Conservation (phyloP, 345 rosid genomes). For the Citrus mangshanensis region DNA sequence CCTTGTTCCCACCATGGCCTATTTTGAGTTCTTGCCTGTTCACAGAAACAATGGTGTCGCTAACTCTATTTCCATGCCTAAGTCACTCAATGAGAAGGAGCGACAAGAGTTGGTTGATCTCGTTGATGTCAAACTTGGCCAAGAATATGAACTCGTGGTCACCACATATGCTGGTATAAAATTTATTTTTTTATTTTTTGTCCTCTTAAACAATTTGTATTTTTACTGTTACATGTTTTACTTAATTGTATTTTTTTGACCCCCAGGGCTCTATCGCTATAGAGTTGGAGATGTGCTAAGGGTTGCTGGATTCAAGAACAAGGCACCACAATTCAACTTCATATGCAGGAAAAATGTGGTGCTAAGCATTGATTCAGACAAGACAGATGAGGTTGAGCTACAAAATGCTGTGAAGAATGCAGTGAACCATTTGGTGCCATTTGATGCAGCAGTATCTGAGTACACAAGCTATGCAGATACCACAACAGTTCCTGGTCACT, state of each 20-base stretch:
- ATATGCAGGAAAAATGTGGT: constrained; percentile 93
- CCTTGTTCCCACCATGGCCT: constrained; percentile 88
- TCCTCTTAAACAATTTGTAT: background rate
- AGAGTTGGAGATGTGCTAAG: constrained; percentile 94
- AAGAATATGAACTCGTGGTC: constrained; percentile 95
- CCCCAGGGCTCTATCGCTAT: constrained; percentile 76
- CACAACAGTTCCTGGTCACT: constrained; percentile 73
- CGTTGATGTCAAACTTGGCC: constrained; percentile 88
- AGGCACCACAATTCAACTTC: constrained; percentile 89
- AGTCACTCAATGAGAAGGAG: constrained; percentile 75
- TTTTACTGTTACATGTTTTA: background rate
- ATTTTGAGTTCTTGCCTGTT: constrained; percentile 88
- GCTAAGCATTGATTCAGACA: constrained; percentile 87
- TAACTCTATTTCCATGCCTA: constrained; percentile 57
- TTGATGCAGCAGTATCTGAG: constrained; percentile 71
- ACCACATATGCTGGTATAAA: constrained; percentile 89
- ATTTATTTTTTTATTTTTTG: background rate
- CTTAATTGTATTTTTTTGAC: background rate
- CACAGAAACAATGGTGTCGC: constrained; percentile 63
- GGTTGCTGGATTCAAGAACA: constrained; percentile 95
- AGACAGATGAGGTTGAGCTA: constrained; percentile 97
- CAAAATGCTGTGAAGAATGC: constrained; percentile 89
- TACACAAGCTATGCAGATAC: constrained; percentile 93
- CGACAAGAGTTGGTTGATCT: constrained; percentile 85
- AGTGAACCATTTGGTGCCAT: constrained; percentile 69